Base-by-base conservation (phyloP, 257 asterid species). In the Ilex asprella region DNA sequence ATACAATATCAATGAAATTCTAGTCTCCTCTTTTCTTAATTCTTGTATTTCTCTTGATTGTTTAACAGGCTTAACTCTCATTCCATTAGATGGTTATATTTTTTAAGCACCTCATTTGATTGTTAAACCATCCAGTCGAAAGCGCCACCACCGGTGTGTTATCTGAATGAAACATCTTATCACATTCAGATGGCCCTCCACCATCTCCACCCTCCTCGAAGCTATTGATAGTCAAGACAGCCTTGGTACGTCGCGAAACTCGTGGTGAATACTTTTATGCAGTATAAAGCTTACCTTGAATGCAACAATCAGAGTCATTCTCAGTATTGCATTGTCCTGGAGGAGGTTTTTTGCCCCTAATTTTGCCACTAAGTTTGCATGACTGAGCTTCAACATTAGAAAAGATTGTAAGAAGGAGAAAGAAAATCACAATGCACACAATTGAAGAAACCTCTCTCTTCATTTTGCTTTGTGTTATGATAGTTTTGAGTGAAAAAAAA, bases 131-230 rank as follows among this genome's bases (percentile, higher is more conserved):
- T 11, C 85, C 82, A 0, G 80, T 80, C 7, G 82, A 80, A 6
- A 79, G 63, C 0, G 85, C 85, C 6, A 76, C 82, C 0, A 76
- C 80, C 13, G 76, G 79, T 3, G 60, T 67, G 31, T 65, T 55
- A 15, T 79, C 80, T 5, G 76, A 70, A 15, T 79, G 85, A 72
- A 73, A 80, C 66, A 60, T 31, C 0, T 55, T 59, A 62, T 80
- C 79, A 39, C 86, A 76, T 41, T 77, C 86, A 0, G 81, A 77
- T 0, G 86, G 76, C 3, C 70, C 76, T 13, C 80, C 78, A 2
- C 82, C 85, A 30, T 80, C 82, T 58, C 80, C 85, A 0, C 82
- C 85, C 39, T 73, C 21, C 66, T 76, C 47, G 53, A 80, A 80
- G 67, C 86, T 77, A 66, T 80, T 74, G 3, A 80, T 39, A 1